Evolutionary conservation across 805 yeast genomes (phyloP), one percentile per base, ranked within the genome.

Genomic region (Cyberlindnera meyerae): DNA sequence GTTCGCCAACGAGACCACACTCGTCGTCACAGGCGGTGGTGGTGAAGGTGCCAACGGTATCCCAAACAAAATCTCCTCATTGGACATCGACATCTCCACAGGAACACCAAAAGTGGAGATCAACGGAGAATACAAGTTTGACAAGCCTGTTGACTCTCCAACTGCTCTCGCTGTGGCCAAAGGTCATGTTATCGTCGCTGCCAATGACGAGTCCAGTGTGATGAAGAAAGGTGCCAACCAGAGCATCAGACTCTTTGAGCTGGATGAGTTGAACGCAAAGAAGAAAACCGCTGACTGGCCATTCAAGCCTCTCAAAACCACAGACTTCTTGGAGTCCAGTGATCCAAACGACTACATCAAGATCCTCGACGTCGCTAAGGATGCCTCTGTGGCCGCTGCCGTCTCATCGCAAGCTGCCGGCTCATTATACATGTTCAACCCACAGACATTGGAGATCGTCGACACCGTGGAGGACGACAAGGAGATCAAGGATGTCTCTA

Each of bases 41-140:
- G 97, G 97, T 18, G 95, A 86, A 57, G 95, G 95, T 8, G 79
- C 79, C 52, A 82, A 86, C 52, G 96, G 95, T 21, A 78, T 87
- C 37, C 83, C 89, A 27, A 90, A 90, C 60, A 86, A 83, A 56
- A 64, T 90, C 44, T 77, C 88, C 4, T 81, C 82, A 2, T 57
- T 82, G 28, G 61, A 73, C 31, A 66, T 83, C 31, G 72, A 76
- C 49, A 74, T 78, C 37, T 66, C 65, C 24, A 68, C 70, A 38
- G 55, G 53, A n/a, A 52, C 54, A 25, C 21, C 11, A 7, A 58
- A 56, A 57, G 58, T 82, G 37, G 81, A 76, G 49, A 67, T 77
- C 44, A 77, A 70, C 49, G 63, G 87, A 40, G 93, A 84, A 51
- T 68, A 79, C 47, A 65, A 70, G 3, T 58, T 79, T 42, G 72